Base-by-base conservation (phyloP, 768 basidiomycete species). In the Panaeolus papilionaceus region DNA sequence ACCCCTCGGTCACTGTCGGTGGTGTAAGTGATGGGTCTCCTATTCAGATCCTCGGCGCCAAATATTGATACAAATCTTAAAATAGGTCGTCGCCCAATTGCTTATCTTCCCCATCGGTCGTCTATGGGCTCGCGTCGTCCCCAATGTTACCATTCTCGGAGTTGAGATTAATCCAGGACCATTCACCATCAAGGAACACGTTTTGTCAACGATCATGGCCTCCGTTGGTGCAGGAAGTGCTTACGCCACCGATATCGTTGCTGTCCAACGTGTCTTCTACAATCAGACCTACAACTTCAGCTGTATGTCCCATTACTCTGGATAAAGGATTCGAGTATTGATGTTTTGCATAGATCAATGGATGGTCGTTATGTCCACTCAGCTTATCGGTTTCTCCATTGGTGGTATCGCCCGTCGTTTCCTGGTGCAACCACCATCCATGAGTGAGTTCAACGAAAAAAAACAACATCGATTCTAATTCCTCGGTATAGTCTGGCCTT, bases 361-460 rank as follows among this genome's bases (percentile, higher is more conserved):
- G 89, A 86, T 93, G 77, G 78, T 93, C 23, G 90, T 94, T 28
- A 87, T 93, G 79, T 89, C 87, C 38, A 89, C 89, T 0, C 89
- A 91, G 72, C 79, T 93, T 65, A 92, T 94, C 64, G 92, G 94
- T 12, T 94, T 94, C 81, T 93, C 92, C 4, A 88, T 94, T 65
- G 93, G 93, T 81, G 74, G 87, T 71, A 71, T 94, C 82, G 70
- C 86, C 6, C 87, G 90, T 38, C 88, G 93, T 11, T 94, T 94
- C 83, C 84, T 94, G 42, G 93, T 92, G 42, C 84, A 88, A 66
- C 92, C 88, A 7, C 87, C 86, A 3, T 88, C 88, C 0, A 90
- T 91, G 89, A 90, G 88, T 88, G 67, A 67, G 86, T 75, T 49
- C 47, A 64, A 9, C 49, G 33, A 14, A 65, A 23, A 38, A 65